Conservation (phyloP, 345 rosid genomes). For the Zanthoxylum bungeanum region DNA sequence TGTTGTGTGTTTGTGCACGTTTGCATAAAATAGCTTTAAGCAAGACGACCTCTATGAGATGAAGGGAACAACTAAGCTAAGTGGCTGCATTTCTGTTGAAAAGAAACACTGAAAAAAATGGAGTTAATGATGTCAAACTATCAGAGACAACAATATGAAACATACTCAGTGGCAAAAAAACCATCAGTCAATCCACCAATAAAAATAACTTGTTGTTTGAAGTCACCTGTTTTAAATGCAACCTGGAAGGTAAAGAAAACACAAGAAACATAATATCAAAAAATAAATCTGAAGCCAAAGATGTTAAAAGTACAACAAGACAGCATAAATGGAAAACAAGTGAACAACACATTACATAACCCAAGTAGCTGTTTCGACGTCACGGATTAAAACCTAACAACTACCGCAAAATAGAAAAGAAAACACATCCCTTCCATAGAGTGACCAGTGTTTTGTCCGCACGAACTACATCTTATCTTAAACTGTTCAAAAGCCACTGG, state of each 20-base stretch:
- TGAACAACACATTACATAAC: background rate
- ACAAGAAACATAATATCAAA: background rate
- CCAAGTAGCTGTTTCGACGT: background rate
- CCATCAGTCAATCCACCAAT: slow-evolving; percentile 93
- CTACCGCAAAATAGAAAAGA: background rate
- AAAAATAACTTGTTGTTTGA: slow-evolving; percentile 82
- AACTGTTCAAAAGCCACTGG: background rate
- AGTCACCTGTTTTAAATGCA: slow-evolving; percentile 91
- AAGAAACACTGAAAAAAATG: background rate
- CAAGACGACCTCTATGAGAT: background rate
- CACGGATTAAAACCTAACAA: background rate
- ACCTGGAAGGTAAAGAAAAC: slow-evolving; percentile 47
- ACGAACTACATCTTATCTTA: background rate
- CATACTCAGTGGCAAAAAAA: slow-evolving; percentile 87
- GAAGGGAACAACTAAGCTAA: background rate
- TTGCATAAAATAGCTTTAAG: background rate
- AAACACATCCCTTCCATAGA: background rate
- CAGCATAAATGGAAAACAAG: slow-evolving; percentile 1
- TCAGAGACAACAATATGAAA: slow-evolving; percentile 10
- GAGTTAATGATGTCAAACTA: background rate
- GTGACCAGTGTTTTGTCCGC: background rate
- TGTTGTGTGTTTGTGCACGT: background rate
- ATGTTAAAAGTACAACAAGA: background rate
- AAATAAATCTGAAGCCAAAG: slow-evolving; percentile 2
- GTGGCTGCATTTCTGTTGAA: background rate